phyloP scores from a whole-genome alignment of 2,329 filamentous ascomycete genomes.

The Trichoderma arundinaceum region DNA sequence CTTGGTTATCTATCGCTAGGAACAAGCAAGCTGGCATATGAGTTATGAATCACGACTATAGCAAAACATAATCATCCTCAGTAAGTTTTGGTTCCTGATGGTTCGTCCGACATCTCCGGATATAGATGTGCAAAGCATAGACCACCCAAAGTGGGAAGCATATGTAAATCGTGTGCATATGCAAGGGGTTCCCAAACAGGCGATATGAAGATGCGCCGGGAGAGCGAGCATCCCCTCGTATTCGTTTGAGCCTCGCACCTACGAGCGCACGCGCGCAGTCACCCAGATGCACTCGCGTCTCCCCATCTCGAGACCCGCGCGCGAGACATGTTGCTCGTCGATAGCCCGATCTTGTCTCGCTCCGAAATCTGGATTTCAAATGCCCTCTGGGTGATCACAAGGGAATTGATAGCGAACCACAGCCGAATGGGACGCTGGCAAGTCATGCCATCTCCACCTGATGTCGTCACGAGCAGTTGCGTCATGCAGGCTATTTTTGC shows the following conservation, averaged over 20 bases:
- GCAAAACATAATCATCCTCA: not conserved
- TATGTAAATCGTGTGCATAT: not conserved
- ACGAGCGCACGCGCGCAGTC: no score
- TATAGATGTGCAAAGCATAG: no score
- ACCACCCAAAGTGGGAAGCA: not conserved
- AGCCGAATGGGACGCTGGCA: not conserved
- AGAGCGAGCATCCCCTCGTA: not conserved
- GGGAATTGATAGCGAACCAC: no score
- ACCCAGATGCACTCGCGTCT: no score
- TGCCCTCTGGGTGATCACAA: no score
- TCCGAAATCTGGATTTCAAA: no score
- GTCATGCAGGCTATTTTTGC: constrained; percentile 7
- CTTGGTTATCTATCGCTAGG: not conserved
- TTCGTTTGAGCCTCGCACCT: not conserved
- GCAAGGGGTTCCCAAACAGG: not conserved
- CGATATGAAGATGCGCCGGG: no score
- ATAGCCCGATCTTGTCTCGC: no score
- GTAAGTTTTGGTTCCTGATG: not conserved
- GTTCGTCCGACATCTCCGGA: not conserved
- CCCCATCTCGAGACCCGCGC: no score
- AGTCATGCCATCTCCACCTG: constrained; percentile 10
- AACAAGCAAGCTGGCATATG: no score
- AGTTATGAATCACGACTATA: constrained; percentile 1
- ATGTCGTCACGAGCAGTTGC: constrained; percentile 8
- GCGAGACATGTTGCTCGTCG: no score